Evolutionary conservation across 2,329 filamentous ascomycete species (phyloP).

Genomic region (Phialophora chinensis): DNA sequence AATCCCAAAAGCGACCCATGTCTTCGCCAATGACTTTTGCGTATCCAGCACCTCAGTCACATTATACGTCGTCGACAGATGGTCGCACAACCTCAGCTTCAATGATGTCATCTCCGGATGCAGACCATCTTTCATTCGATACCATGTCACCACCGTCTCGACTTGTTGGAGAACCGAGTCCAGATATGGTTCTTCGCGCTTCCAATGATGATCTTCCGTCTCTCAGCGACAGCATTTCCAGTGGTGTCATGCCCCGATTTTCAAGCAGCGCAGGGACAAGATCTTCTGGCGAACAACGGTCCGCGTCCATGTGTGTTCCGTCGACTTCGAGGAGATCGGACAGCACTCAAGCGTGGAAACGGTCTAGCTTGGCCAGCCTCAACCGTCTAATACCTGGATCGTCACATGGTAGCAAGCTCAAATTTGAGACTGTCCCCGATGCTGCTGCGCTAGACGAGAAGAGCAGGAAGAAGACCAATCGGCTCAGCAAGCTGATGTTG

Average conservation of each 20-base stretch:
- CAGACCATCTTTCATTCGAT: slow-evolving; percentile 50
- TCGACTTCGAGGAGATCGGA: slow-evolving; percentile 49
- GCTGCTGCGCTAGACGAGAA: slow-evolving; percentile 47
- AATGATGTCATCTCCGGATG: slow-evolving; percentile 54
- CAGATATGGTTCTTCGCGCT: slow-evolving; percentile 47
- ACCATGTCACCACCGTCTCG: slow-evolving; percentile 48
- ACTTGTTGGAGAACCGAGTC: slow-evolving; percentile 43
- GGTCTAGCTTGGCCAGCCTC: slow-evolving; percentile 56
- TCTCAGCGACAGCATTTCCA: slow-evolving; percentile 57
- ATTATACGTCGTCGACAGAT: slow-evolving; percentile 46
- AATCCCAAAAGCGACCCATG: slow-evolving; percentile 48
- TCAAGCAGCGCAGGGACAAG: slow-evolving; percentile 52
- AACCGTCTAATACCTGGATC: slow-evolving; percentile 53
- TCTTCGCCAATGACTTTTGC: slow-evolving; percentile 51
- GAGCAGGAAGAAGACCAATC: slow-evolving; percentile 51
- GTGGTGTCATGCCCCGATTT: slow-evolving; percentile 51
- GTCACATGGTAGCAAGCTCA: slow-evolving; percentile 48
- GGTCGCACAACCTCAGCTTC: slow-evolving; percentile 48
- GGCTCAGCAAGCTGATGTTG: slow-evolving; percentile 56
- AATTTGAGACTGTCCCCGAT: slow-evolving; percentile 45
- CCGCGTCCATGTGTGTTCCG: slow-evolving; percentile 52
- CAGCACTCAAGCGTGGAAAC: slow-evolving; percentile 46
- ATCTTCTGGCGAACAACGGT: slow-evolving; percentile 50
- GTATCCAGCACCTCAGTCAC: slow-evolving; percentile 48
- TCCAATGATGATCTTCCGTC: slow-evolving; percentile 59